Conservation (phyloP, 371 early-diverging fungal species). For the Apophysomyces elegans region DNA sequence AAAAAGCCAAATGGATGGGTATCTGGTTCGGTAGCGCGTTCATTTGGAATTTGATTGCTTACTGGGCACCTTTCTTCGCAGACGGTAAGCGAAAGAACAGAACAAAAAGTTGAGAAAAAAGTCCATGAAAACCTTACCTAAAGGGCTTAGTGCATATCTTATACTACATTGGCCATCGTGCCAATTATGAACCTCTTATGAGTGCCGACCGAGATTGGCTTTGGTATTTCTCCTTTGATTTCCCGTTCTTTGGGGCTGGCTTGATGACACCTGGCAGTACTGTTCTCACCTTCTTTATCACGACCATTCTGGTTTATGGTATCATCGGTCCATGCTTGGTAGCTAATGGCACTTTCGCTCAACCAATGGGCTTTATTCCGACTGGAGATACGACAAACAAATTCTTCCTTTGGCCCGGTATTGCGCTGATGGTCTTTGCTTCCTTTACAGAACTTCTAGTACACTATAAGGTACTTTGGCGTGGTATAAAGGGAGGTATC, state of each 20-base stretch:
- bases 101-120: no score
- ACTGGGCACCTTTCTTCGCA: constrained; percentile 61
- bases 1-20: constrained; percentile 54
- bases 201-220: constrained; percentile 59
- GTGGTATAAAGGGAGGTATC: constrained; percentile 55
- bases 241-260: constrained; percentile 74
- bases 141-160: constrained; percentile 48
- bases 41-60: constrained; percentile 48
- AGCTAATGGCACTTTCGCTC: constrained; percentile 40
- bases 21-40: constrained; percentile 52
- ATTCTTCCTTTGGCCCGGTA: constrained; percentile 75
- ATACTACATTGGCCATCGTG: constrained; percentile 60
- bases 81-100: constrained; percentile 20
- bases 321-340: constrained; percentile 50
- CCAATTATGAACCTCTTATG: constrained; percentile 45
- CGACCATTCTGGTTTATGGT: constrained; percentile 62
- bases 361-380: constrained; percentile 38
- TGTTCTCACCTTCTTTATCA: constrained; percentile 58
- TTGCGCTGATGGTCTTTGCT: constrained; percentile 67
- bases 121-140: no score
- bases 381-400: constrained; percentile 47
- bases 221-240: constrained; percentile 58
- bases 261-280: constrained; percentile 64
- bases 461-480: constrained; percentile 58
- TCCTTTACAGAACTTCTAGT: constrained; percentile 65